phyloP scores from a whole-genome alignment of 169 alveolate genomes.

The Eimeria maxima region DNA sequence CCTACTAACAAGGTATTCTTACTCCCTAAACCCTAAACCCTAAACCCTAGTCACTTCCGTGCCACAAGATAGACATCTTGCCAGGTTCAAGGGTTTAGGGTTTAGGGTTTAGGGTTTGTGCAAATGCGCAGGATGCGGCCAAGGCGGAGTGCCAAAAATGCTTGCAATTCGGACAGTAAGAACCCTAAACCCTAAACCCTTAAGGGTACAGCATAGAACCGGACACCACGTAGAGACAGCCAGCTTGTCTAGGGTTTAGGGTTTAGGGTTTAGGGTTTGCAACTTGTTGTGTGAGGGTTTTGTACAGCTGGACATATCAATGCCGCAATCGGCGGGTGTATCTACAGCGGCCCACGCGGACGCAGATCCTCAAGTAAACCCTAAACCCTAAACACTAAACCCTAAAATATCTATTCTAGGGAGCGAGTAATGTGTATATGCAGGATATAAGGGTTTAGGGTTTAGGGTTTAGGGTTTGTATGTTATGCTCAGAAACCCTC shows the following conservation, averaged over 20 bases:
- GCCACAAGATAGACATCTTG: not conserved
- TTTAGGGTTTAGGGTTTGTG: not conserved
- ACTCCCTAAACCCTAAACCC: constrained; percentile 7
- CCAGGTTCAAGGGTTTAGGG: not conserved
- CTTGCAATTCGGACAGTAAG: constrained; percentile 44
- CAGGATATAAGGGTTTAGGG: not conserved
- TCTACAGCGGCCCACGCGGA: constrained; percentile 75
- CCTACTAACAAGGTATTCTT: constrained; percentile 20
- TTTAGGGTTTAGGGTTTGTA: constrained; percentile 12
- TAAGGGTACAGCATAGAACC: not conserved
- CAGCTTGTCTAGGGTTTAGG: not conserved
- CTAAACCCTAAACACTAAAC: constrained; percentile 17
- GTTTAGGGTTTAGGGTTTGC: constrained; percentile 9
- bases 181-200: constrained; percentile 31
- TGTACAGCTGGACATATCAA: constrained; percentile 80
- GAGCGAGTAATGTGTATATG: not conserved
- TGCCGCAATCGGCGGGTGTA: constrained; percentile 75
- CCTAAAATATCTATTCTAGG: no score
- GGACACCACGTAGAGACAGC: not conserved
- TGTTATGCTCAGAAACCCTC: constrained; percentile 25
- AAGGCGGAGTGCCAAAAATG: constrained; percentile 79
- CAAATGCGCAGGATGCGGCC: constrained; percentile 65
- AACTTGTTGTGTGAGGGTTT: not conserved
- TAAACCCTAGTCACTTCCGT: not conserved
- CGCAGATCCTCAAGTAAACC: constrained; percentile 70